Conservation (phyloP, 2,329 filamentous ascomycete genomes). For the Xylaria sp. region DNA sequence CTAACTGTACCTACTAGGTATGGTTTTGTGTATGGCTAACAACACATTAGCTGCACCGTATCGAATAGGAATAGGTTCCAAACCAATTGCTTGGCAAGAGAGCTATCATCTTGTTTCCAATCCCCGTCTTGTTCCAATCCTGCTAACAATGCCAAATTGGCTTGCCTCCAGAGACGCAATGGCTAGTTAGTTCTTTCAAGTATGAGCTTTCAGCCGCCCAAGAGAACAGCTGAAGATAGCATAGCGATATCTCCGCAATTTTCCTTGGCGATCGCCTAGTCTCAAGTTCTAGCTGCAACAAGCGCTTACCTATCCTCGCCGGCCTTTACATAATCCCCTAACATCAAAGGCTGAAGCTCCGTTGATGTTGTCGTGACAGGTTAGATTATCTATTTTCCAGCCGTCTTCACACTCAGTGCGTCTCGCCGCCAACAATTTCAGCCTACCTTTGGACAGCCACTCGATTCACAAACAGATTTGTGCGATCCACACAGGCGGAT, state of each 20-base stretch:
- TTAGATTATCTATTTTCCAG: background rate
- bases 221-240: slow-evolving; percentile 21
- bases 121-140: background rate
- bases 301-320: slow-evolving; percentile 18
- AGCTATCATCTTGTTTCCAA: background rate
- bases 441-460: slow-evolving; percentile 18
- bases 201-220: slow-evolving; percentile 24
- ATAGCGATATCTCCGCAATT: slow-evolving; percentile 30
- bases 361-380: slow-evolving; percentile 22
- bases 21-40: background rate
- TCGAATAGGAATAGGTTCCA: slow-evolving; percentile 2
- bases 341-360: slow-evolving; percentile 22
- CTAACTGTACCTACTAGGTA: background rate
- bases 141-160: slow-evolving; percentile 12
- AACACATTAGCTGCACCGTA: background rate
- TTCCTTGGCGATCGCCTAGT: slow-evolving; percentile 31
- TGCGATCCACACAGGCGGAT: slow-evolving; percentile 30
- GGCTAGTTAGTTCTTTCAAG: slow-evolving; percentile 5
- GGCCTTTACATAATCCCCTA: slow-evolving; percentile 24
- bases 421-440: slow-evolving; percentile 19
- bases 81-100: slow-evolving; percentile 2
- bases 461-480: slow-evolving; percentile 20
- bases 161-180: slow-evolving; percentile 8
- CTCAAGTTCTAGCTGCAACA: slow-evolving; percentile 13
- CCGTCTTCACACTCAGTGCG: slow-evolving; percentile 10